phyloP scores from a whole-genome alignment of 768 basidiomycete genomes.

The Obba rivulosa region DNA sequence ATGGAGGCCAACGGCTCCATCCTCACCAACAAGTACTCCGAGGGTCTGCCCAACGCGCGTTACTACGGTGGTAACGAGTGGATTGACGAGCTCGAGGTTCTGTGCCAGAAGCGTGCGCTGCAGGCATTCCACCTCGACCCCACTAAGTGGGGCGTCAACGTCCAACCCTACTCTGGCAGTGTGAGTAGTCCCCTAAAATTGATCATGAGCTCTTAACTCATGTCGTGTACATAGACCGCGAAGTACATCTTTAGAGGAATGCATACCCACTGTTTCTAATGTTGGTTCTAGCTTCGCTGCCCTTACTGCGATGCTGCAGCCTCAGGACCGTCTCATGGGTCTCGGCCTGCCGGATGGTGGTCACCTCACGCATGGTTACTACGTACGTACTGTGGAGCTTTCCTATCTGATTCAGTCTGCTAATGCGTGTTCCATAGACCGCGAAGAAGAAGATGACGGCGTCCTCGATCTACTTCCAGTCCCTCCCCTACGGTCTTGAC shows the following conservation, averaged over 20 bases:
- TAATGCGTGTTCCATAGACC: constrained; percentile 44
- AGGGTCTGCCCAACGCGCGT: constrained; percentile 95
- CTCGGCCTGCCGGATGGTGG: constrained; percentile 97
- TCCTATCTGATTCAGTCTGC: neutral
- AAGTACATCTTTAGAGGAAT: constrained; percentile 49
- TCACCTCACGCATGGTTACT: constrained; percentile 96
- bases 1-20: constrained; percentile 99
- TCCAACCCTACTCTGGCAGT: constrained; percentile 95
- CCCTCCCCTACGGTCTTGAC: constrained; percentile 86
- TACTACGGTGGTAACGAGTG: constrained; percentile 99
- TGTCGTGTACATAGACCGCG: constrained; percentile 53
- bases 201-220: neutral
- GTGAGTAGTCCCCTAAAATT: constrained; percentile 39
- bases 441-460: constrained; percentile 99
- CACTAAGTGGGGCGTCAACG: constrained; percentile 94
- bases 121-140: constrained; percentile 95
- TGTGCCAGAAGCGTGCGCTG: constrained; percentile 94
- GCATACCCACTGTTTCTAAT: constrained; percentile 7
- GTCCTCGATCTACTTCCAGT: constrained; percentile 99
- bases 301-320: constrained; percentile 91
- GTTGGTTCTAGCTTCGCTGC: constrained; percentile 75
- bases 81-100: constrained; percentile 92
- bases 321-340: constrained; percentile 98
- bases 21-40: constrained; percentile 98
- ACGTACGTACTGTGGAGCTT: constrained; percentile 44